Evolutionary conservation across 192 early-diverging fungal genomes (phyloP).

Genomic region (Rhizophagus prolifer): DNA sequence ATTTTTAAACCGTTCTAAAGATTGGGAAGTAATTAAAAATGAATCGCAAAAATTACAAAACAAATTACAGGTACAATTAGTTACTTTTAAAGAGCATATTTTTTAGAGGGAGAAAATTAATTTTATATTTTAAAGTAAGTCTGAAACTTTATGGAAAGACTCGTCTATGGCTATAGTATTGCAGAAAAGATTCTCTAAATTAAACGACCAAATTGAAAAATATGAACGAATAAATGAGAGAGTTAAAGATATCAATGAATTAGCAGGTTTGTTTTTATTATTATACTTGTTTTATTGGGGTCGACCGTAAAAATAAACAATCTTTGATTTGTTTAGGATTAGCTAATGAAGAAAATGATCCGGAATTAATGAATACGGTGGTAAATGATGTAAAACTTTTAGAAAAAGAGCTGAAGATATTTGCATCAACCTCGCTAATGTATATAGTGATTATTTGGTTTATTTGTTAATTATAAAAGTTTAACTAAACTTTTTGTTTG

Average conservation of each 20-base stretch:
- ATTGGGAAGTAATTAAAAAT: too few relatives aligned
- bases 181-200: neutral
- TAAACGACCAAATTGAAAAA: neutral
- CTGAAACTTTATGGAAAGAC: conserved; percentile 6
- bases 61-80: too few relatives aligned
- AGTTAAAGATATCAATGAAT: conserved; percentile 2
- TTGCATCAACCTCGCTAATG: conserved; percentile 7
- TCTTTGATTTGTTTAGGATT: neutral
- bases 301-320: neutral
- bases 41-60: too few relatives aligned
- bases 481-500: neutral
- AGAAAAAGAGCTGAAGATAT: neutral
- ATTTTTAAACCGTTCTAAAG: too few relatives aligned
- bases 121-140: neutral
- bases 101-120: too few relatives aligned
- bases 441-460: neutral
- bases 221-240: conserved; percentile 2
- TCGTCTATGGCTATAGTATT: neutral
- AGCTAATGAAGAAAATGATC: conserved; percentile 15
- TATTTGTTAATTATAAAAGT: neutral
- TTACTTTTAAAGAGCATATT: too few relatives aligned
- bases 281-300: neutral
- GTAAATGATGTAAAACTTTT: neutral
- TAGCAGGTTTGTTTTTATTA: neutral
- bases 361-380: neutral